Evolutionary conservation across 2,329 filamentous ascomycete genomes (phyloP).

Genomic region (Thelonectria blattea): DNA sequence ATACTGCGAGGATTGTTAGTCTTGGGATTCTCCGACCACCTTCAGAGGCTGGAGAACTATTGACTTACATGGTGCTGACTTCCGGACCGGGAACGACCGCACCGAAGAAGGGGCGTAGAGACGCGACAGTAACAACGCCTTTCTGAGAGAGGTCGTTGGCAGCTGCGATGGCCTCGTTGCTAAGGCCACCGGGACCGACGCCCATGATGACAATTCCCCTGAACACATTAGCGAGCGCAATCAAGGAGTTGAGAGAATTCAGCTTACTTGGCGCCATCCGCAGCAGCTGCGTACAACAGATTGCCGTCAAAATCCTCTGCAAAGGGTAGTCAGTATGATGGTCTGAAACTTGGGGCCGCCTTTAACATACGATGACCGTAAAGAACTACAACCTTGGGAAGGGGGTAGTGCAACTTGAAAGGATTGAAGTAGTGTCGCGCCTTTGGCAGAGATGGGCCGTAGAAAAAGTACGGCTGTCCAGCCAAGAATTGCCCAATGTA

Average conservation of each 20-base stretch:
- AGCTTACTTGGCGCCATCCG: slow-evolving; percentile 1
- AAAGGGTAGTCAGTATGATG: background rate
- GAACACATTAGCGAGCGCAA: background rate
- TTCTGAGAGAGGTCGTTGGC: background rate
- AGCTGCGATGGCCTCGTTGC: background rate
- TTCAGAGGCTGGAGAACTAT: background rate
- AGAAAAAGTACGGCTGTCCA: slow-evolving; percentile 4
- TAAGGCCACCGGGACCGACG: background rate
- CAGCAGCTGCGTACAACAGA: slow-evolving; percentile 1
- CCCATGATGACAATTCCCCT: slow-evolving; percentile 7
- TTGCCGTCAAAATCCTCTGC: background rate
- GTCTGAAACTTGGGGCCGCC: background rate
- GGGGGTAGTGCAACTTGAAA: background rate
- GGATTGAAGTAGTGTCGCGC: background rate
- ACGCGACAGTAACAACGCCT: slow-evolving; percentile 1
- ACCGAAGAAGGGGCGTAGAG: background rate
- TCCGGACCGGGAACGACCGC: background rate
- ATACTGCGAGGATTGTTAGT: background rate
- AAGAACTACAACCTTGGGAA: background rate
- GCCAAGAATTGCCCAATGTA: background rate
- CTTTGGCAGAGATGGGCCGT: background rate
- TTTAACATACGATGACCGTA: slow-evolving; percentile 1
- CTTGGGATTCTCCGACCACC: background rate
- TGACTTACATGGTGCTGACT: background rate
- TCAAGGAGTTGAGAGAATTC: background rate